A percentile compares a stretch with the other conserved stretches of the same genome.
Conservation (phyloP, 176 grass and related monocot genomes). For the Puccinellia tenuiflora region DNA sequence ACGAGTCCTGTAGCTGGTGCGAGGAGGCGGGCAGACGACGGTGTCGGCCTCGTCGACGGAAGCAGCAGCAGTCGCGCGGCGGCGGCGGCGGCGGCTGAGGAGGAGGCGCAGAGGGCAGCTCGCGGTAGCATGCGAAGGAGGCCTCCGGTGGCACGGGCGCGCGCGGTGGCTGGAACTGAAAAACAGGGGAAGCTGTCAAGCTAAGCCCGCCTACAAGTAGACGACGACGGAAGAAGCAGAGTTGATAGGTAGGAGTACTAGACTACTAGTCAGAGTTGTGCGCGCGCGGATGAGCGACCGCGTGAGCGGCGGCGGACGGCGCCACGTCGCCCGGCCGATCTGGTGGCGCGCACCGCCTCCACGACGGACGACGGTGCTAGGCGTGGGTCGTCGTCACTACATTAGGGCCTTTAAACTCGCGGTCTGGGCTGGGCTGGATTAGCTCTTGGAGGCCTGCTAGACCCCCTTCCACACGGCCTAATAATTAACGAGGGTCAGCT, state of each 20-base stretch:
- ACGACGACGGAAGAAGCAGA: too few species aligned
- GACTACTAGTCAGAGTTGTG: too few species aligned
- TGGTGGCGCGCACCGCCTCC: background rate
- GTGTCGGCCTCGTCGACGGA: background rate
- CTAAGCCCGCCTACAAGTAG: too few species aligned
- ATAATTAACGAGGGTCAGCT: too few species aligned
- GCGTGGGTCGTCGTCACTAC: background rate
- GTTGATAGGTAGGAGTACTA: too few species aligned
- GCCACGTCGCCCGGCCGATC: slow-evolving; percentile 8
- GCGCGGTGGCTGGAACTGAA: too few species aligned
- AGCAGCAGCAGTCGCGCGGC: background rate
- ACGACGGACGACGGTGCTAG: background rate
- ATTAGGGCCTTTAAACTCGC: too few species aligned
- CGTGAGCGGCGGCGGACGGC: background rate
- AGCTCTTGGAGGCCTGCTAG: too few species aligned
- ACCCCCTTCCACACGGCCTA: too few species aligned
- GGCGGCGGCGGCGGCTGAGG: background rate
- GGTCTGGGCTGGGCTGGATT: too few species aligned
- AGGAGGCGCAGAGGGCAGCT: background rate
- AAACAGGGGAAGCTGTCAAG: too few species aligned
- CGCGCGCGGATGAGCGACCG: too few species aligned
- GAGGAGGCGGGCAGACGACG: background rate
- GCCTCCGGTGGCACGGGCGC: background rate
- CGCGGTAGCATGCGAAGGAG: background rate
- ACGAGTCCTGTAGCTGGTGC: background rate